A percentile compares a stretch with the other conserved stretches of the same genome.
These are phyloP conservation scores for Curvularia sp. DNA, from an alignment of 2,329 filamentous ascomycete genomes.

Conservation along the genomic window DNA sequence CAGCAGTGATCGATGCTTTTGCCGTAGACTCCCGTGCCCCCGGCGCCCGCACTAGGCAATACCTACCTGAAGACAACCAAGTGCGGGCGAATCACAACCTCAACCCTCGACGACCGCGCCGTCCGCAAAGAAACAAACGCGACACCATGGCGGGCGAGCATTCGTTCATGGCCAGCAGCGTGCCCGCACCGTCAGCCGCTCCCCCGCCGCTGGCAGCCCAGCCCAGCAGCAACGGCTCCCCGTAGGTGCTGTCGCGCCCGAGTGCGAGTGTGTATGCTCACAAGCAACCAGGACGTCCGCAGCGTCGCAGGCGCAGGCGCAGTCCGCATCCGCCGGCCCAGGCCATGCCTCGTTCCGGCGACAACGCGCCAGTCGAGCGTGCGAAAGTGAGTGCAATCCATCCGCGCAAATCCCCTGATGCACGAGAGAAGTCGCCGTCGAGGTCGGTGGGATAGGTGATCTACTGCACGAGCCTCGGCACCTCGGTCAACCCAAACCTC, in stretches of 20 bases:
- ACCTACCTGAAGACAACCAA: constrained; percentile 16
- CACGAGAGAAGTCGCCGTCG: constrained; percentile 20
- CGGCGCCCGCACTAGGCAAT: constrained; percentile 18
- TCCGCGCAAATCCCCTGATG: constrained; percentile 15
- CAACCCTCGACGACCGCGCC: constrained; percentile 22
- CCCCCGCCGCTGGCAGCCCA: constrained; percentile 43
- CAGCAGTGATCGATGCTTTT: constrained; percentile 11
- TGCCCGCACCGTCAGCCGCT: constrained; percentile 36
- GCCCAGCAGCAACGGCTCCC: constrained; percentile 42
- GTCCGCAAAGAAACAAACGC: constrained; percentile 6
- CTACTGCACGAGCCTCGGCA: constrained; percentile 41
- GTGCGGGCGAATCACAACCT: constrained; percentile 27
- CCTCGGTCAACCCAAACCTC: constrained; percentile 33
- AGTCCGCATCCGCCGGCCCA: constrained; percentile 27
- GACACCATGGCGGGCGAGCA: constrained; percentile 48
- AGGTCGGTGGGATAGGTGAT: constrained; percentile 29
- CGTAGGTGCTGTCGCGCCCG: constrained; percentile 38
- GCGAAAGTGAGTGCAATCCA: constrained; percentile 45
- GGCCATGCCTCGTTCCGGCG: constrained; percentile 46
- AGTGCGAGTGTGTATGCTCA: constrained; percentile 15
- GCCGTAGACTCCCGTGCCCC: constrained; percentile 18
- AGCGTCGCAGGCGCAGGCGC: constrained; percentile 27
- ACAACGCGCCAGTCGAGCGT: constrained; percentile 48
- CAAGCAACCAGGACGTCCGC: constrained; percentile 27
- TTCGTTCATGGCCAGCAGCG: constrained; percentile 49